Base-by-base conservation (phyloP, 228 moss, liverwort and hornwort species). In the Sphagnum fallax region DNA sequence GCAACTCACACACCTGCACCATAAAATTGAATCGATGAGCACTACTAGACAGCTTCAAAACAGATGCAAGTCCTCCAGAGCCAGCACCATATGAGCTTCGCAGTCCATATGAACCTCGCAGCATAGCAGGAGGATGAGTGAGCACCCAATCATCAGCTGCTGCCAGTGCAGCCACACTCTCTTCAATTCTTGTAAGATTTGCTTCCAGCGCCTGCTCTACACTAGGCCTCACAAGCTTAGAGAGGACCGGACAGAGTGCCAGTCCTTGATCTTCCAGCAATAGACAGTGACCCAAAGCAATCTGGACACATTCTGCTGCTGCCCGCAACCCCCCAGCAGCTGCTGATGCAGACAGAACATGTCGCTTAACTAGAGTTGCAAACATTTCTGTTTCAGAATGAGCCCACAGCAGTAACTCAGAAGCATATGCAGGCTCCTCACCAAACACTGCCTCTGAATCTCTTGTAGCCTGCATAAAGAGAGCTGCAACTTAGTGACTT, bases 131-230 rank as follows among this genome's bases (percentile, higher is more conserved):
- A n/a, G 86, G 80, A 59, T 82, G 80, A 60, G 85, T 90, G 47
- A 98, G 82, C 67, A 81, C 72, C 93, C 97, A 98, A 79, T 92
- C 97, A 80, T 98, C 93, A 70, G 97, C 97, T 72, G 91, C 97
- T 70, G 97, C 91, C 65, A 98, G 83, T 62, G 93, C 97, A 76
- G 91, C 90, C 18, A 93, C 90, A 82, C 97, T 98, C 72, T 98
- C 97, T 67, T 93, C 91, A 70, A 98, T 98, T 82, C 93, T 90
- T 67, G 81, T 91, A 63, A 98, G 78, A 68, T 98, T 98, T 63
- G 93, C 93, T 76, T 90, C 93, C 83, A 98, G 77, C 71, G 97
- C 97, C 85, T 89, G 90, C 76, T 98, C 97, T 55, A 93, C 97
- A 84, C 97, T 93, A 52, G 97, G 93, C 60, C 97, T 85, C 16